Conservation (phyloP, 176 grass and related monocot genomes). For the Hordeum marinum region DNA sequence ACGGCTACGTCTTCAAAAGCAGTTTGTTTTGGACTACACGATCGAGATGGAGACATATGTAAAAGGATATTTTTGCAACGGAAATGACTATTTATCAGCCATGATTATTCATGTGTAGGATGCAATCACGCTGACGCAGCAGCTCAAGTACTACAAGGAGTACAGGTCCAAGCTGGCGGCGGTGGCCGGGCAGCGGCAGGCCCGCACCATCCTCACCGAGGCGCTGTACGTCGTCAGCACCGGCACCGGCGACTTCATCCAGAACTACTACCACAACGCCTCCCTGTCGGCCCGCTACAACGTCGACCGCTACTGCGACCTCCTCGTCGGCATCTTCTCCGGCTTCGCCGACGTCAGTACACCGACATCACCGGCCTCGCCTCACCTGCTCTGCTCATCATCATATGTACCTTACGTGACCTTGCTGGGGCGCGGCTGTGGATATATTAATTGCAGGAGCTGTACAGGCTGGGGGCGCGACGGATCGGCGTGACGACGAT, state of each 20-base stretch:
- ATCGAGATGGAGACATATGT: not conserved
- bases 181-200: slow-evolving; percentile 35
- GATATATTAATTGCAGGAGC: not conserved
- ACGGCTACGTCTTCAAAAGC: too few relatives aligned
- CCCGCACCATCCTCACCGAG: slow-evolving; percentile 44
- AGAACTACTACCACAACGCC: slow-evolving; percentile 90
- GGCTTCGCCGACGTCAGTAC: slow-evolving; percentile 44
- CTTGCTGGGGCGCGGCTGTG: not conserved
- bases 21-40: not conserved
- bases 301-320: slow-evolving; percentile 44
- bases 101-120: slow-evolving; percentile 14
- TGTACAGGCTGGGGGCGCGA: slow-evolving; percentile 46
- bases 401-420: not conserved
- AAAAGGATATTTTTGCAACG: too few relatives aligned
- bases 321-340: slow-evolving; percentile 47
- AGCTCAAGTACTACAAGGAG: slow-evolving; percentile 68
- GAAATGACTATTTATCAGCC: not conserved
- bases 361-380: not conserved
- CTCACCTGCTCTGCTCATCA: not conserved
- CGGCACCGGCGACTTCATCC: slow-evolving; percentile 65
- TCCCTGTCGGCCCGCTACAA: slow-evolving; percentile 40
- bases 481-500: slow-evolving; percentile 65
- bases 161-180: slow-evolving; percentile 58
- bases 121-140: slow-evolving; percentile 61
- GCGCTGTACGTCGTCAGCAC: slow-evolving; percentile 72